phyloP scores from a whole-genome alignment of 1,284 basidiomycete species.

The Tremellales sp. region DNA sequence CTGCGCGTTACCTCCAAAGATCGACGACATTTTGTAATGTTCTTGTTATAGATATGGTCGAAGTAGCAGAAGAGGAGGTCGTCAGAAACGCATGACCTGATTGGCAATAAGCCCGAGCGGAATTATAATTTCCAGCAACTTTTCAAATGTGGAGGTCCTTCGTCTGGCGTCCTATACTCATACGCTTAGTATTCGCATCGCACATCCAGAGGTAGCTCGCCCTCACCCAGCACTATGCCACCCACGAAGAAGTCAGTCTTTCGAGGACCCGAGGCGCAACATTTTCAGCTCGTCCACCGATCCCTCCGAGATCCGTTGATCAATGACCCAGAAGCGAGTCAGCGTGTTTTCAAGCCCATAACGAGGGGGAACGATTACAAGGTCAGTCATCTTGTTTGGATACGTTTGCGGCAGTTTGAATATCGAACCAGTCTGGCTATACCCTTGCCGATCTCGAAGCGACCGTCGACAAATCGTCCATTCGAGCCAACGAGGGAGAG shows the following conservation, averaged over 20 bases:
- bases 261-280: conserved; percentile 78
- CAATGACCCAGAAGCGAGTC: conserved; percentile 84
- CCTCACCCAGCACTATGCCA: conserved; percentile 33
- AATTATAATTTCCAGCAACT: conserved; percentile 18
- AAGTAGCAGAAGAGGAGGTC: conserved; percentile 1
- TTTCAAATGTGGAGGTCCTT: conserved; percentile 4
- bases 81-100: background rate
- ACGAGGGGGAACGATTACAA: conserved; percentile 62
- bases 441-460: conserved; percentile 59
- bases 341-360: conserved; percentile 82
- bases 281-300: conserved; percentile 96
- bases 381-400: conserved; percentile 19
- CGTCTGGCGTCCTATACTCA: conserved; percentile 1
- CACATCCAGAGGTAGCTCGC: background rate
- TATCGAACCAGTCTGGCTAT: conserved; percentile 45
- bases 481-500: conserved; percentile 63
- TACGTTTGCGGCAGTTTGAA: background rate
- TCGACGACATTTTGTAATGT: conserved; percentile 14
- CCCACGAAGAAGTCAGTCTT: conserved; percentile 70
- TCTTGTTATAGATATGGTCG: background rate
- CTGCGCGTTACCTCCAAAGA: conserved; percentile 16
- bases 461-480: conserved; percentile 27
- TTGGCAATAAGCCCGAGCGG: conserved; percentile 10
- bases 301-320: conserved; percentile 94
- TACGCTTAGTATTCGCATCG: background rate